Evolutionary conservation across 345 rosid genomes (phyloP).

Genomic region (Lepidium didymum): DNA sequence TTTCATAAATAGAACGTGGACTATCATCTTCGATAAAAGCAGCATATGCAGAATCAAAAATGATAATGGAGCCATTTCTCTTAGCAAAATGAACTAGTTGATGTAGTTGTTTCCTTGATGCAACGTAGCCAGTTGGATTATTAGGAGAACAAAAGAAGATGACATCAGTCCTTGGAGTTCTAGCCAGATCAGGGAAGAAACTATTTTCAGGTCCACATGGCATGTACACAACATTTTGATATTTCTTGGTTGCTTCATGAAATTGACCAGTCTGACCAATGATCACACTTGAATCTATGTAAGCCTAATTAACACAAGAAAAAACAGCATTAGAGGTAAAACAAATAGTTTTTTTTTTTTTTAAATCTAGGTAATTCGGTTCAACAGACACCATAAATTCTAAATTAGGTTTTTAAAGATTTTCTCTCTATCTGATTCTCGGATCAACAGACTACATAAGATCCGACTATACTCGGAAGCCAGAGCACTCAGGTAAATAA

Average conservation of each 20-base stretch:
- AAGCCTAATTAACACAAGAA: slow-evolving; percentile 40
- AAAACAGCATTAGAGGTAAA: not conserved
- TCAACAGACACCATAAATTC: no score
- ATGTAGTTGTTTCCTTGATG: slow-evolving; percentile 49
- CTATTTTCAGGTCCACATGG: slow-evolving; percentile 44
- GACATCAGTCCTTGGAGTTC: slow-evolving; percentile 53
- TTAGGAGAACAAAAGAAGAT: slow-evolving; percentile 95
- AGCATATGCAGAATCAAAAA: slow-evolving; percentile 74
- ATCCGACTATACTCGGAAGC: no score
- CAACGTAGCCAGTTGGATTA: slow-evolving; percentile 82
- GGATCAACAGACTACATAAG: no score
- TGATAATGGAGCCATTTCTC: slow-evolving; percentile 67
- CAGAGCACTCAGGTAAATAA: no score
- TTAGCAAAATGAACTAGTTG: slow-evolving; percentile 64
- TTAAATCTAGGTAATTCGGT: no score
- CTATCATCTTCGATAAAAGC: slow-evolving; percentile 56
- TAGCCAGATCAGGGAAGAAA: slow-evolving; percentile 61
- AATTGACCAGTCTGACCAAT: slow-evolving; percentile 64
- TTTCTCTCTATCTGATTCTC: no score
- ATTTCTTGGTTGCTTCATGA: slow-evolving; percentile 45
- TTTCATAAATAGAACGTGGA: slow-evolving; percentile 77
- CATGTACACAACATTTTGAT: slow-evolving; percentile 63
- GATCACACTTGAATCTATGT: slow-evolving; percentile 69
- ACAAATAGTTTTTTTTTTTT: no score
- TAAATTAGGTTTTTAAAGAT: no score